A percentile compares a stretch with the other conserved stretches of the same genome.
These are phyloP conservation scores for Neoboletus magnificus DNA, from an alignment of 768 basidiomycete genomes.

Conservation along the genomic window DNA sequence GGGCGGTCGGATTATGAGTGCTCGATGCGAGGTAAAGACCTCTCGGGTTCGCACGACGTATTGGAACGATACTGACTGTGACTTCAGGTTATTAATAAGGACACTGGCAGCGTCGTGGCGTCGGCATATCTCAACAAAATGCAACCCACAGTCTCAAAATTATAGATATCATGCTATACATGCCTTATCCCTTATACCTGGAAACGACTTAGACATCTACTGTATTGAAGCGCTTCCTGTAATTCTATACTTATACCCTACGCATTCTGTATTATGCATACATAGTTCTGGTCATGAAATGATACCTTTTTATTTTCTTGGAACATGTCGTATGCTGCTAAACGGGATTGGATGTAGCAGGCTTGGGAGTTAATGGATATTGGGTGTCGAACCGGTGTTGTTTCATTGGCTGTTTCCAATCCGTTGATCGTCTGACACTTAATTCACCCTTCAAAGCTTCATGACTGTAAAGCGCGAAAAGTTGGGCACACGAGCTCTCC, in stretches of 20 bases:
- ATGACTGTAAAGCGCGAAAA: neutral
- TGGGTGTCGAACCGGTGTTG: neutral
- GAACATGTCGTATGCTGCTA: neutral
- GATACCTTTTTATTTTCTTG: constrained; percentile 11
- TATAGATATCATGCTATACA: constrained; percentile 31
- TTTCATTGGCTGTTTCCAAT: neutral
- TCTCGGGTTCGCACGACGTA: neutral
- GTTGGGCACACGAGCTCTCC: neutral
- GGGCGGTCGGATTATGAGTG: constrained; percentile 67
- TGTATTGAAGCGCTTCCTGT: constrained; percentile 22
- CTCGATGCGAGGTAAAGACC: constrained; percentile 61
- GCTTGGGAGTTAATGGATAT: neutral
- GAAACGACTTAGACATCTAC: constrained; percentile 17
- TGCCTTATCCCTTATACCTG: neutral
- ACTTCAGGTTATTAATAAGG: constrained; percentile 55
- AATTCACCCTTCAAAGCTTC: neutral
- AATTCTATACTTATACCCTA: constrained; percentile 19
- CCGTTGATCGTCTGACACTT: neutral
- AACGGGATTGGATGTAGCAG: neutral
- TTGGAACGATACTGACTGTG: neutral
- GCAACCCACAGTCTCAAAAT: constrained; percentile 55
- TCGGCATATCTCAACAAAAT: constrained; percentile 71
- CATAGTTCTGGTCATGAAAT: neutral
- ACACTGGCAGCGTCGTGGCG: constrained; percentile 55
- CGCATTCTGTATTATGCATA: constrained; percentile 21